Base-by-base conservation (phyloP, 139 green algal species). In the Pseudopediastrum boryanum region DNA sequence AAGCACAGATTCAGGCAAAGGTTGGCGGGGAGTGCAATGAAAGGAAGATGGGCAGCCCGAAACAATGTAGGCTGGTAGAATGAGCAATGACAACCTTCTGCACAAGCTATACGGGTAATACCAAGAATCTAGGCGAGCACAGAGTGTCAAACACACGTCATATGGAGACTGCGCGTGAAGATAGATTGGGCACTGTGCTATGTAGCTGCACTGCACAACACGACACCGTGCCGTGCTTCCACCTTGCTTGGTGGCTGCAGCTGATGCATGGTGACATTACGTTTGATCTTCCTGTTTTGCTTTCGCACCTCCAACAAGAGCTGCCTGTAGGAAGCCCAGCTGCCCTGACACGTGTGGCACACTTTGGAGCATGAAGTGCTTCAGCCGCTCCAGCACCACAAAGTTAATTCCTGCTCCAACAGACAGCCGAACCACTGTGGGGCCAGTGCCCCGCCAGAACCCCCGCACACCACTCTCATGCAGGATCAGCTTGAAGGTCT, bases 381-480 rank as follows among this genome's bases (percentile, higher is more conserved):
- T 92, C 36, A 95, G 70, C 43, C 75, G 74, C 51, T 94, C 90
- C 35, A 97, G 80, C 23, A 85, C 83, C 43, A 93, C 84, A 75
- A 97, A 97, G 68, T 97, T 90, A 38, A 95, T 77, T 12, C 89
- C 93, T 0, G 90, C 84, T 0, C 93, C 93, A 39, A 95, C 38
- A 2, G 82, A 87, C 79, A 97, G 83, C 3, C 93, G 86, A 25
- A 93, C 69, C 4, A 96, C 89, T 0, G 89, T 93, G 1, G 93
- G 90, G 13, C 89, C 86, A 29, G 90, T 95, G 66, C 93, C 93
- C 2, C 78, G 76, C 93, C 93, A 97, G 29, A 97, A 70, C 0
- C 83, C 88, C 23, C 80, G 80, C 13, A 85, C 54, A 8, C 92
- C 85, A 25, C 79, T 77, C 38, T 89, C 84, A 0, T 39, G 16